Percentiles rank a stretch among this genome's conserved stretches.
phyloP scores from a whole-genome alignment of 75 land plant species.

The Pinus albicaulis region DNA sequence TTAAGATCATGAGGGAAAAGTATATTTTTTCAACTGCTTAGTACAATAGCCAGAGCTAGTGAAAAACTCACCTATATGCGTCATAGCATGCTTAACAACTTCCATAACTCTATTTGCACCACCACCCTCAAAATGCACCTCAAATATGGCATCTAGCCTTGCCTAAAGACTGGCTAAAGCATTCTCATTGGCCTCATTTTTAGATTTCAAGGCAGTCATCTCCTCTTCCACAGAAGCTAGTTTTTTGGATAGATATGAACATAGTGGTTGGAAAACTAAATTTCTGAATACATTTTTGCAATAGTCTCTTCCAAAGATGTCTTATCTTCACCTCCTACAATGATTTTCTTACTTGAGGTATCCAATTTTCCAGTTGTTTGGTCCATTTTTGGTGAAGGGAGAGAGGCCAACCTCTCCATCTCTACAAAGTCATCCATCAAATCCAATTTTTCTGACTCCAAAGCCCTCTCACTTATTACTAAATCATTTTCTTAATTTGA shows the following conservation, averaged over 20 bases:
- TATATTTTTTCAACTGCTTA: constrained; percentile 13
- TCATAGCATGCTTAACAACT: constrained; percentile 32
- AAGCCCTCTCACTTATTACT: constrained; percentile 23
- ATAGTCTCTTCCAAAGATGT: constrained; percentile 9
- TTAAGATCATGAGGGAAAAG: constrained; percentile 11
- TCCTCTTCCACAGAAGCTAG: constrained; percentile 29
- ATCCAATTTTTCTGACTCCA: constrained; percentile 43
- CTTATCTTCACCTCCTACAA: background rate
- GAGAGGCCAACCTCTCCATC: constrained; percentile 81
- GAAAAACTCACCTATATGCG: constrained; percentile 25
- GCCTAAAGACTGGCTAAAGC: constrained; percentile 43
- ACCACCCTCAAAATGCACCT: constrained; percentile 28
- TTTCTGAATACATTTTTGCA: constrained; percentile 14
- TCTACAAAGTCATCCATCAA: constrained; percentile 97
- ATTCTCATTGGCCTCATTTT: constrained; percentile 20
- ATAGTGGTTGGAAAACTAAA: constrained; percentile 21
- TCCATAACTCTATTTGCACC: constrained; percentile 32
- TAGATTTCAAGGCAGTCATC: constrained; percentile 13
- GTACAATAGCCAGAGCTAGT: constrained; percentile 12
- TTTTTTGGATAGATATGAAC: constrained; percentile 21
- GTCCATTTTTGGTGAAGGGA: constrained; percentile 31
- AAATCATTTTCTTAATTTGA: constrained; percentile 43
- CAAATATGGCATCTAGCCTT: constrained; percentile 41
- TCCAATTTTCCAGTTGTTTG: background rate
- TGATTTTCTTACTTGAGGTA: background rate